Percentiles rank a stretch among this genome's conserved stretches.
Evolutionary conservation across 768 basidiomycete species (phyloP).

Genomic region (Pisolithus microcarpus): DNA sequence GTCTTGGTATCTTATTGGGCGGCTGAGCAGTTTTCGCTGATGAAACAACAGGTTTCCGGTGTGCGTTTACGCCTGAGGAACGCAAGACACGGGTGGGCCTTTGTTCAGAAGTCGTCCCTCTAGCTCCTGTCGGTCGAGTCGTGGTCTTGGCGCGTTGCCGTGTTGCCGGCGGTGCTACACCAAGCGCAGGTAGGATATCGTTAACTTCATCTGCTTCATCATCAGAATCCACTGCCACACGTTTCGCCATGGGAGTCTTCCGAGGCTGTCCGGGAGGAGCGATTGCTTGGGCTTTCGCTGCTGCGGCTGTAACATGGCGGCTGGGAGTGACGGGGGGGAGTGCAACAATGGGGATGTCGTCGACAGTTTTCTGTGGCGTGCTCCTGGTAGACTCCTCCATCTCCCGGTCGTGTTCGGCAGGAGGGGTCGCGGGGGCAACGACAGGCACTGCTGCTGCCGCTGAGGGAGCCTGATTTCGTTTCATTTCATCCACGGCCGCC

Average conservation of each 20-base stretch:
- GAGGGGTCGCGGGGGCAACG: conserved; percentile 73
- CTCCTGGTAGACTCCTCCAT: conserved; percentile 39
- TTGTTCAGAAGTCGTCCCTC: conserved; percentile 62
- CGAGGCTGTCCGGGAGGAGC: conserved; percentile 77
- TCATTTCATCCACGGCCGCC: conserved; percentile 80
- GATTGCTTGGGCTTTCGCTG: conserved; percentile 64
- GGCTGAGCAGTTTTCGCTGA: conserved; percentile 39
- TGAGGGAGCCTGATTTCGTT: conserved; percentile 35
- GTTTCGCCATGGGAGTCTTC: conserved; percentile 80
- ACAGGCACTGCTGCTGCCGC: conserved; percentile 36
- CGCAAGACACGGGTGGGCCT: conserved; percentile 69
- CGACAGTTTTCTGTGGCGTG: conserved; percentile 21
- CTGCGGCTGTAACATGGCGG: conserved; percentile 62
- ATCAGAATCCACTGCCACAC: conserved; percentile 58
- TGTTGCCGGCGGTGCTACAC: conserved; percentile 35
- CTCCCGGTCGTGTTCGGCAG: conserved; percentile 69
- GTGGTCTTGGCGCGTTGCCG: conserved; percentile 33
- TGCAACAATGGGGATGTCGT: conserved; percentile 16
- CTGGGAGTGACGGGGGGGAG: conserved; percentile 78
- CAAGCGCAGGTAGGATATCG: conserved; percentile 60
- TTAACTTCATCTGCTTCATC: conserved; percentile 54
- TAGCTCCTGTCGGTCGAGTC: conserved; percentile 31
- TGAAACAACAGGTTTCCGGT: conserved; percentile 45
- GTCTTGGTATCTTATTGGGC: conserved; percentile 62
- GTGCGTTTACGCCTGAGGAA: conserved; percentile 52